Evolutionary conservation across 805 yeast species (phyloP).

Genomic region (Teunomyces aglyptinius): DNA sequence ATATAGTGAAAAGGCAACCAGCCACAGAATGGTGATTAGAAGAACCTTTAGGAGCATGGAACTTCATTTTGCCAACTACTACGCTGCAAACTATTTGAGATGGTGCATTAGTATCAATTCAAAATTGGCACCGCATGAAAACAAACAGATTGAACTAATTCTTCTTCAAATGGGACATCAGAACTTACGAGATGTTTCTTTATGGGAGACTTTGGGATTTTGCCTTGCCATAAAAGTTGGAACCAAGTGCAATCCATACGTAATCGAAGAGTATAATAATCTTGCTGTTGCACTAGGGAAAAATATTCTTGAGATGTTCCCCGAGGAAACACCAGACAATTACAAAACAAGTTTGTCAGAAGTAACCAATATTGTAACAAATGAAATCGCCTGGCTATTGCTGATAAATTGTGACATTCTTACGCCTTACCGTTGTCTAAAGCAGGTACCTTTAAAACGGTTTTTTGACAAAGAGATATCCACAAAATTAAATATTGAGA

Average conservation of each 20-base stretch:
- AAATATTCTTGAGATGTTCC: background rate
- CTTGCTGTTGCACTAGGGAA: background rate
- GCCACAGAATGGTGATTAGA: slow-evolving; percentile 8
- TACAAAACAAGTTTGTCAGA: background rate
- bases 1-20: background rate
- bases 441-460: background rate
- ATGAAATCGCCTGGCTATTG: background rate
- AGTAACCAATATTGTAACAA: background rate
- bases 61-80: slow-evolving; percentile 39
- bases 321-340: background rate
- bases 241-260: background rate
- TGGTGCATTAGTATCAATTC: slow-evolving; percentile 24
- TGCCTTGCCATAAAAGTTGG: background rate
- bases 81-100: slow-evolving; percentile 31
- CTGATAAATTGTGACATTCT: background rate
- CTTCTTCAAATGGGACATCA: slow-evolving; percentile 9
- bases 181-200: slow-evolving; percentile 15
- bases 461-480: background rate
- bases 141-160: background rate
- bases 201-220: slow-evolving; percentile 16
- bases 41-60: slow-evolving; percentile 28
- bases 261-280: slow-evolving; percentile 9
- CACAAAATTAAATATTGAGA: background rate
- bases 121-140: background rate
- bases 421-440: background rate